Percentiles rank a stretch among this genome's conserved stretches.
Conservation (phyloP, 495 filamentous ascomycete species). For the Podospora tetraspora region DNA sequence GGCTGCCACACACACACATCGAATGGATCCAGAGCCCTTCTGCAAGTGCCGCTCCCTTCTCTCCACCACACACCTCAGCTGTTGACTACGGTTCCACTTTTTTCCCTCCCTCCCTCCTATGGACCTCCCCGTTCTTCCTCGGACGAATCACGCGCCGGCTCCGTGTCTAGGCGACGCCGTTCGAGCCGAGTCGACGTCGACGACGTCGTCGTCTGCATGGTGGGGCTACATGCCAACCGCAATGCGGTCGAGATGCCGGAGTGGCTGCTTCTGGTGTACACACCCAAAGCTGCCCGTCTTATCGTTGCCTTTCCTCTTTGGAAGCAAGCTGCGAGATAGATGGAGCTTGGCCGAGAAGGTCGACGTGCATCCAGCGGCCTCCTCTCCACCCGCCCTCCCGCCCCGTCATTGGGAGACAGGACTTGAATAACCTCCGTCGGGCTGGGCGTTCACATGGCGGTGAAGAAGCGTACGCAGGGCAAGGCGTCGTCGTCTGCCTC, state of each 20-base stretch:
- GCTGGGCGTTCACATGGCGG: constrained; percentile 18
- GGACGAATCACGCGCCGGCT: constrained; percentile 11
- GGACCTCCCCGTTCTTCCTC: not conserved
- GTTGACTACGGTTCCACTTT: not conserved
- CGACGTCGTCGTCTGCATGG: not conserved
- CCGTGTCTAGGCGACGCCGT: not conserved
- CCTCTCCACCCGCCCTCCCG: not conserved
- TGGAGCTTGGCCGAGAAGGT: constrained; percentile 1
- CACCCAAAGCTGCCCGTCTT: constrained; percentile 31
- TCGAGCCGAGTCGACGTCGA: not conserved
- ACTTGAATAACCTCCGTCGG: not conserved
- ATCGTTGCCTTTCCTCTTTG: constrained; percentile 1
- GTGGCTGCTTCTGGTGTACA: not conserved
- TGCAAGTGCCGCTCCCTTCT: not conserved
- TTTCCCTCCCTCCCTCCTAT: not conserved
- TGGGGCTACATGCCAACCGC: not conserved
- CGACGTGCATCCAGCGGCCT: constrained; percentile 14
- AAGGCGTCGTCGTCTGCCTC: not conserved
- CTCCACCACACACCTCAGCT: constrained; percentile 3
- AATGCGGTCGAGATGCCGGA: not conserved
- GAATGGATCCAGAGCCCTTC: not conserved
- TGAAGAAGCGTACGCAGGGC: constrained; percentile 9
- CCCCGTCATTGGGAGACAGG: not conserved
- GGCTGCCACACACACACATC: constrained; percentile 11
- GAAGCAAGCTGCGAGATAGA: not conserved